Base-by-base conservation (phyloP, 305 asterid species). In the Fraxinus xanthoxyloides region DNA sequence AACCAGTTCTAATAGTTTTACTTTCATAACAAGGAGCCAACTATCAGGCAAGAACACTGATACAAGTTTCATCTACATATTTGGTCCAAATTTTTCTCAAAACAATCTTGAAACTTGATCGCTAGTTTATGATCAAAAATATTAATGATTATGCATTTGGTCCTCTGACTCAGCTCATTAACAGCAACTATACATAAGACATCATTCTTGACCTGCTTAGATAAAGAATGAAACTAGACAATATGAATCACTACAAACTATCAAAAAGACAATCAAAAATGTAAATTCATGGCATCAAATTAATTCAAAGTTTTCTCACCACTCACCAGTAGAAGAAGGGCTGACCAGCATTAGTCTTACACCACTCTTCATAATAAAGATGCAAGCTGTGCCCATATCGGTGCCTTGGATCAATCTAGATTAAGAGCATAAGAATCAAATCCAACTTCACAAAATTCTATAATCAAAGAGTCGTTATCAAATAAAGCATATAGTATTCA, bases 321-420 rank as follows among this genome's bases (percentile, higher is more conserved):
- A 95, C 94, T 89, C 84, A 94, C 99, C 99, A 95, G 92, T 90
- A 92, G 89, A 32, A 32, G 35, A 32, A 32, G 81, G 97, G 99
- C 85, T 95, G 99, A 77, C 96, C 98, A 72, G 97, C 90, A 74
- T 89, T 90, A 77, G 92, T 78, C 83, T 88, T 83, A 86, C 97
- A 90, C 99, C 99, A 96, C 80, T 90, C 95, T 24, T 93, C 93
- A 54, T 90, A 96, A 85, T 93, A 96, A 1, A 87, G 28, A 86
- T 96, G 97, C 76, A 96, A 88, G 88, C 88, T 91, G 85, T 96
- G 98, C 77, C 98, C 99, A 85, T 96, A 94, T 2, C 99, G 98
- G 83, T 96, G 99, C 86, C 98, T 89, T 7, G 99, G 98, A 81
- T 96, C 98, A 84, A 96, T 90, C 98, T 96, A 85, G 34, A 54